Evolutionary conservation across 2,329 filamentous ascomycete species (phyloP), one percentile per base, ranked within the genome.

Genomic region (Penicillium verrucosum): DNA sequence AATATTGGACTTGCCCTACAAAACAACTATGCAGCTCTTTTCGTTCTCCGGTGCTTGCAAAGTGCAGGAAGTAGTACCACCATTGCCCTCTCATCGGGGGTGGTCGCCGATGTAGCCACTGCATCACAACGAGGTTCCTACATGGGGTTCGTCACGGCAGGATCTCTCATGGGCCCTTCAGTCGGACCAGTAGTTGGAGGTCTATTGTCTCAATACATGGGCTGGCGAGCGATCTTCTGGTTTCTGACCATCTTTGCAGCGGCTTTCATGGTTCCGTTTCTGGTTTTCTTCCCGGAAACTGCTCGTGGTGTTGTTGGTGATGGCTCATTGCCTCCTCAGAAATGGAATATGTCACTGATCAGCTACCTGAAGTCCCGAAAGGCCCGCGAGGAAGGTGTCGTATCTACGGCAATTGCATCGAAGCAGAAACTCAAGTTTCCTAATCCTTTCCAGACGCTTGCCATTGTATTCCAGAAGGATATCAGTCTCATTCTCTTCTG

Each of bases 171-270:
- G 25, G 73, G 70, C 0, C 72, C 73, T 21, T 65, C 71, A 2
- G 46, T 76, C 2, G 73, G 70, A 8, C 73, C 73, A 4, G 67
- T 74, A 12, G 60, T 76, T 41, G 74, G 73, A 48, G 72, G 73
- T 27, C 36, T 73, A 10, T 58, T 76, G 10, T 62, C 67, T 7
- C 64, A 72, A 47, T 76, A 69, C 52, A 67, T 77, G 7, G 72
- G 73, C 5, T 77, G 75, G 74, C 63, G 68, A 37, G 67, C 70
- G 10, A 74, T 76, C 16, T 77, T 80, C 60, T 80, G 78, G 77
- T 80, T 80, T 56, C 70, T 84, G 5, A 70, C 77, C 30, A 81
- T 83, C 21, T 71, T 79, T 48, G 69, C 75, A 0, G 76, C 70
- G 0, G 65, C 66, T 2, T 77, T 73, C 51, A 63, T 76, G 27